phyloP scores from a whole-genome alignment of 768 basidiomycete genomes.

The Mycena sanguinolenta region DNA sequence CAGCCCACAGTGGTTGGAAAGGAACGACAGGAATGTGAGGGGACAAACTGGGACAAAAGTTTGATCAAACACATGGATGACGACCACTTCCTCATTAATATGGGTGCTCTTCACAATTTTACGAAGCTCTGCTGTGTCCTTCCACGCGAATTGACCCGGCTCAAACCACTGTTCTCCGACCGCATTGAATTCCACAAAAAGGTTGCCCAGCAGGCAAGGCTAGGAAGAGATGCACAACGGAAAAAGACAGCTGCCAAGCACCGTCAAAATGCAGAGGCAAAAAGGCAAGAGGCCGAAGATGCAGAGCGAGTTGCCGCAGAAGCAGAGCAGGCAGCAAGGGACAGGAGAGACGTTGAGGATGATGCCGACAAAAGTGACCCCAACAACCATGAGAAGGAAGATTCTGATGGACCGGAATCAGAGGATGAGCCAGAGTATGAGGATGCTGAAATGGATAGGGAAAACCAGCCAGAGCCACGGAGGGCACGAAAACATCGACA shows the following conservation, averaged over 20 bases:
- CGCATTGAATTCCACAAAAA: constrained; percentile 8
- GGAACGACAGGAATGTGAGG: no score
- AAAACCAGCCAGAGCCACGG: no score
- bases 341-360: constrained; percentile 2
- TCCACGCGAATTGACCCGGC: neutral
- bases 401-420: neutral
- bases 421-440: constrained; percentile 5
- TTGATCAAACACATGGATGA: no score
- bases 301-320: constrained; percentile 11
- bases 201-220: constrained; percentile 2
- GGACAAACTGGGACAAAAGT: no score
- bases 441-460: neutral
- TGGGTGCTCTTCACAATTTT: constrained; percentile 19
- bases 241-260: constrained; percentile 10
- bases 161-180: neutral
- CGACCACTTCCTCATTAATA: constrained; percentile 8
- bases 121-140: neutral
- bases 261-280: constrained; percentile 12
- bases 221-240: neutral
- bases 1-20: constrained; percentile 5
- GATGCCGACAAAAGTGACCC: neutral
- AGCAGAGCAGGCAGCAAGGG: constrained; percentile 3
- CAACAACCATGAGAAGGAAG: neutral
- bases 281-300: constrained; percentile 10
- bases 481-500: no score